Percentiles rank a stretch among this genome's conserved stretches.
These are phyloP conservation scores for Cichorium intybus DNA, from an alignment of 140 eudicot genomes.

Conservation along the genomic window DNA sequence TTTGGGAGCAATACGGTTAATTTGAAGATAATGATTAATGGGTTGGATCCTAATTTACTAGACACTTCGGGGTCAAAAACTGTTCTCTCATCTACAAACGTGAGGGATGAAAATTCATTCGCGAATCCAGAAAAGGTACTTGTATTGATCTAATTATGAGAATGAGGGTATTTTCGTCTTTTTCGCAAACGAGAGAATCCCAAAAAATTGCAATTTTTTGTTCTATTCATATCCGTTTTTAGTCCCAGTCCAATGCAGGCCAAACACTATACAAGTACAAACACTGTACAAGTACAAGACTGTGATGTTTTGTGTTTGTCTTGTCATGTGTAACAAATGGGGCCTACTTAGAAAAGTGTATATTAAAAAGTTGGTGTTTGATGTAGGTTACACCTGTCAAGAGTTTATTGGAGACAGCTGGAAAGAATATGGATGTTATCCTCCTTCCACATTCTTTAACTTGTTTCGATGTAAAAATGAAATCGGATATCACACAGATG, in stretches of 20 bases:
- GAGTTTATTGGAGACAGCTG: constrained; percentile 30
- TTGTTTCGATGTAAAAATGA: constrained; percentile 48
- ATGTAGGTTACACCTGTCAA: constrained; percentile 58
- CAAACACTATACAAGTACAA: not conserved
- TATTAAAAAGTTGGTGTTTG: not conserved
- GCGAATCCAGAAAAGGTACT: constrained; percentile 63
- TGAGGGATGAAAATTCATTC: constrained; percentile 80
- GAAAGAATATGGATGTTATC: constrained; percentile 39
- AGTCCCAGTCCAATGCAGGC: not conserved
- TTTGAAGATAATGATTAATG: constrained; percentile 47
- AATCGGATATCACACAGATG: constrained; percentile 32
- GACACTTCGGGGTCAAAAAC: constrained; percentile 46
- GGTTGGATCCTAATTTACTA: constrained; percentile 45
- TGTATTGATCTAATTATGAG: not conserved
- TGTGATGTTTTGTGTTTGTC: too few species aligned
- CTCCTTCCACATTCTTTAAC: constrained; percentile 70
- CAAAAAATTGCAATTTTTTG: too few species aligned
- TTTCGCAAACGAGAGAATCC: too few species aligned
- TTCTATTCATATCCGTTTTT: not conserved
- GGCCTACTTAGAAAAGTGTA: not conserved
- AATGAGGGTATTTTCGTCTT: not conserved
- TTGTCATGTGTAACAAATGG: too few species aligned
- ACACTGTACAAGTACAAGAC: too few species aligned
- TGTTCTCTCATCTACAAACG: constrained; percentile 50
- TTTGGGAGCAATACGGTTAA: constrained; percentile 54